Evolutionary conservation across 306 rosid species (phyloP).

Genomic region (Lablab purpureus): DNA sequence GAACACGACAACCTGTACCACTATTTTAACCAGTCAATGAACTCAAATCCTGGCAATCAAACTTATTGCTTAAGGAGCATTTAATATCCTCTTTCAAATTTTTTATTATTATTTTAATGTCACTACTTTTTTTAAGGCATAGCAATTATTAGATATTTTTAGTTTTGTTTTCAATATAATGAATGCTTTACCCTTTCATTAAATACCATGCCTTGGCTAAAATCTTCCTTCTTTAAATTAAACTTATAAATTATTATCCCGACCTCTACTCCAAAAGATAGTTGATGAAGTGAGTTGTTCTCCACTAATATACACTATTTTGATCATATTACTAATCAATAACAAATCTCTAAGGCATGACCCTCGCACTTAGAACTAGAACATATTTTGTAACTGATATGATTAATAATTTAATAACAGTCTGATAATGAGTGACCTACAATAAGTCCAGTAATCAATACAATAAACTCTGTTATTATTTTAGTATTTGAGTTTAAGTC

Average conservation of each 20-base stretch:
- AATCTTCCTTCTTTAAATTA: background rate
- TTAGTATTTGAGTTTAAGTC: too few species aligned
- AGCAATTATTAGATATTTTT: too few species aligned
- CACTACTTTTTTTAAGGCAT: too few species aligned
- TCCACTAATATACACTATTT: background rate
- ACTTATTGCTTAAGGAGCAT: background rate
- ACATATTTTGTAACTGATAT: background rate
- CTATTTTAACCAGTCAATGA: constrained; percentile 20
- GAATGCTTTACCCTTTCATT: too few species aligned
- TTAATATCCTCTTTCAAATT: background rate
- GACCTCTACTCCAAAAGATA: background rate
- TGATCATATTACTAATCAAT: background rate
- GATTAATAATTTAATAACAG: background rate
- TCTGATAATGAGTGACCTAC: background rate
- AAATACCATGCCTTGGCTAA: too few species aligned
- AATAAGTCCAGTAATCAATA: background rate
- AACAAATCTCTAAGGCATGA: background rate
- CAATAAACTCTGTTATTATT: background rate
- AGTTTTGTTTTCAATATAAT: background rate
- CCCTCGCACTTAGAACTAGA: background rate
- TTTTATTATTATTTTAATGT: background rate
- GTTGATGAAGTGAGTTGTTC: background rate
- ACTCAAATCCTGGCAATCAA: constrained; percentile 31
- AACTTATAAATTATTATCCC: background rate
- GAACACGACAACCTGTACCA: background rate